A percentile compares a stretch with the other conserved stretches of the same genome.
Conservation (phyloP, 1,284 basidiomycete species). For the Trichosporon faecale region DNA sequence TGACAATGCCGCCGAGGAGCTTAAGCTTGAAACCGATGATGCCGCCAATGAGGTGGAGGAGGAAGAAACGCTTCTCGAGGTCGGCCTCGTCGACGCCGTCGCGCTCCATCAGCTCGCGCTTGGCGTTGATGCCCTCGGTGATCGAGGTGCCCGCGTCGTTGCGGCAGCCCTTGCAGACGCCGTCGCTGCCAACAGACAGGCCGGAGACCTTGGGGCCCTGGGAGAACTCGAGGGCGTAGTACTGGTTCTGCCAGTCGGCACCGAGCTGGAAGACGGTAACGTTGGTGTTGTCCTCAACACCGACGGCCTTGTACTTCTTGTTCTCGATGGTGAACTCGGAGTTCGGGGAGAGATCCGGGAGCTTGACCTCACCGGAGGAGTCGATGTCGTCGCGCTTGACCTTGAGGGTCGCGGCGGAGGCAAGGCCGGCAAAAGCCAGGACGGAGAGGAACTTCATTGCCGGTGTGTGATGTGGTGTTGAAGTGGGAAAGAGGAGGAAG, state of each 20-base stretch:
- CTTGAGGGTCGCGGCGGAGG: not conserved
- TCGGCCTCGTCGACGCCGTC: not conserved
- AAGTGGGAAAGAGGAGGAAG: not conserved
- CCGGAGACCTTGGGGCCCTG: not conserved
- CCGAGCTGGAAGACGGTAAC: not conserved
- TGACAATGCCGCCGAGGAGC: not conserved
- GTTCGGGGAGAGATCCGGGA: not conserved
- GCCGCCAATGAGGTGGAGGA: not conserved
- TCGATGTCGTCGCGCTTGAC: slow-evolving; percentile 10
- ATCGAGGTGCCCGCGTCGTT: not conserved
- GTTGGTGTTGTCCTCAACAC: not conserved
- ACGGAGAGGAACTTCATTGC: not conserved
- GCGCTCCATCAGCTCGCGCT: not conserved
- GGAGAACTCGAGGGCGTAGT: not conserved
- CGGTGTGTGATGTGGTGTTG: not conserved
- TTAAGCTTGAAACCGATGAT: not conserved
- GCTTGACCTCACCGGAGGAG: not conserved
- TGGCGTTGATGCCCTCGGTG: not conserved
- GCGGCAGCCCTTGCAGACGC: not conserved
- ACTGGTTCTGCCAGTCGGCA: not conserved
- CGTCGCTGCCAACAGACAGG: not conserved
- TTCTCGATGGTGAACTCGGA: not conserved
- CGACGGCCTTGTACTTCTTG: not conserved
- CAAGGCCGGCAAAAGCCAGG: not conserved
- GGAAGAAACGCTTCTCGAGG: slow-evolving; percentile 7